These are phyloP conservation scores for Coccinonectria pachysandricola DNA, from an alignment of 2,329 filamentous ascomycete species.

Conservation along the genomic window DNA sequence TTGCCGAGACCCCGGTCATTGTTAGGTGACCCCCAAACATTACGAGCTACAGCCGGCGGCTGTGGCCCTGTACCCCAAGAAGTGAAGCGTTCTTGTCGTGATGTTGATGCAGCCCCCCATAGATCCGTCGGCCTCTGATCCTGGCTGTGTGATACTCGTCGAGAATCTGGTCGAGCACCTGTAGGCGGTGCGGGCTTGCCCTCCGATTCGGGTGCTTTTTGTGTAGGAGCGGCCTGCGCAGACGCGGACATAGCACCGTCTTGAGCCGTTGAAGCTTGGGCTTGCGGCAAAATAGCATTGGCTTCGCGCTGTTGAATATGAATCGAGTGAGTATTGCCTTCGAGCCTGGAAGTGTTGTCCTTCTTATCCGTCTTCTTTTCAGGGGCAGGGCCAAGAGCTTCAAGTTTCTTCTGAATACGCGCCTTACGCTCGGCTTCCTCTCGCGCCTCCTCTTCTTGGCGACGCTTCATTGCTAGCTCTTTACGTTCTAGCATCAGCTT, in stretches of 20 bases:
- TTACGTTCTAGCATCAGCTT: slow-evolving; percentile 64
- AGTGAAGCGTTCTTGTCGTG: slow-evolving; percentile 37
- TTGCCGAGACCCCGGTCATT: slow-evolving; percentile 65
- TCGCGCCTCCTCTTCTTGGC: slow-evolving; percentile 57
- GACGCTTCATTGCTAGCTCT: slow-evolving; percentile 58
- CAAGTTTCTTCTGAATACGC: slow-evolving; percentile 61
- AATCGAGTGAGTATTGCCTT: slow-evolving; percentile 23
- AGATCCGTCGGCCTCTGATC: slow-evolving; percentile 23
- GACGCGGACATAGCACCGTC: slow-evolving; percentile 7
- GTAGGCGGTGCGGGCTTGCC: slow-evolving; percentile 8
- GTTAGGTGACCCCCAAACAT: slow-evolving; percentile 67
- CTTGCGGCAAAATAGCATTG: slow-evolving; percentile 3
- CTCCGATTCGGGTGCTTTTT: slow-evolving; percentile 7
- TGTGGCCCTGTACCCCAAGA: slow-evolving; percentile 39
- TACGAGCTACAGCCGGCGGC: slow-evolving; percentile 39
- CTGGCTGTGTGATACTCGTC: slow-evolving; percentile 24
- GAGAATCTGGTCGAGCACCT: slow-evolving; percentile 8
- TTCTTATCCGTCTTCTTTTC: slow-evolving; percentile 50
- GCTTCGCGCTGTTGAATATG: slow-evolving; percentile 26
- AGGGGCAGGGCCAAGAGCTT: slow-evolving; percentile 55
- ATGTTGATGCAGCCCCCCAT: slow-evolving; percentile 27
- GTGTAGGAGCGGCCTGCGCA: slow-evolving; percentile 2
- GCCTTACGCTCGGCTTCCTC: slow-evolving; percentile 64
- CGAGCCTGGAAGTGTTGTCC: slow-evolving; percentile 30
- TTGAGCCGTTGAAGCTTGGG: slow-evolving; percentile 9